Evolutionary conservation across 2,329 filamentous ascomycete species (phyloP).

Genomic region (Xylariaceae sp.): DNA sequence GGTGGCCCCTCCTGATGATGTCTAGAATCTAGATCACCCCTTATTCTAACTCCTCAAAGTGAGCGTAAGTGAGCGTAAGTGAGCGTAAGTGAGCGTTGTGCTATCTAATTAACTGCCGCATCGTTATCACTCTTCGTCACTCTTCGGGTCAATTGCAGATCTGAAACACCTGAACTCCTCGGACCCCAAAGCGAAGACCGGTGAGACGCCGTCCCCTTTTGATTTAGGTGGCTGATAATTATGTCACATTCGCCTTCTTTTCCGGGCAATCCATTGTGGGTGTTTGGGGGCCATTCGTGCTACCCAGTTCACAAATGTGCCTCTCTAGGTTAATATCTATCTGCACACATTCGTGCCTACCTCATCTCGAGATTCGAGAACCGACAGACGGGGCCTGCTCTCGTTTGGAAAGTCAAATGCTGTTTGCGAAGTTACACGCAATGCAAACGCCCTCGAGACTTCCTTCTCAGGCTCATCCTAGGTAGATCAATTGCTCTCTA

Average conservation of each 20-base stretch:
- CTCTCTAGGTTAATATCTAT: too few species aligned
- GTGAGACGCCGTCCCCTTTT: conserved; percentile 8
- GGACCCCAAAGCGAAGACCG: conserved; percentile 21
- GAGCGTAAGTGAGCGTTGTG: too few species aligned
- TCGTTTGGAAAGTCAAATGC: neutral
- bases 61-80: too few species aligned
- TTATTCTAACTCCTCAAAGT: too few species aligned
- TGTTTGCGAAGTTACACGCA: neutral
- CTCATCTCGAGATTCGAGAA: too few species aligned
- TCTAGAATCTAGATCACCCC: too few species aligned
- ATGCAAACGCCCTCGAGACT: neutral
- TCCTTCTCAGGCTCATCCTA: neutral
- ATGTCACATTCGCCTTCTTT: neutral
- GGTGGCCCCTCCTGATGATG: too few species aligned
- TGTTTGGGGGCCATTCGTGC: conserved; percentile 24
- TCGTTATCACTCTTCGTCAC: too few species aligned
- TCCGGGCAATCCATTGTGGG: neutral
- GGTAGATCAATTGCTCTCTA: too few species aligned
- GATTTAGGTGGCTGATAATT: neutral
- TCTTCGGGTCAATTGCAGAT: neutral
- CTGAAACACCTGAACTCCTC: conserved; percentile 17
- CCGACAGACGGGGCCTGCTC: too few species aligned
- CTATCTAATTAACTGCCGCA: too few species aligned
- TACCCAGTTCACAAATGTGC: neutral
- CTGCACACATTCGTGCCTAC: too few species aligned